These are phyloP conservation scores for Heteromeles arbutifolia DNA, from an alignment of 306 rosid species.

Conservation along the genomic window DNA sequence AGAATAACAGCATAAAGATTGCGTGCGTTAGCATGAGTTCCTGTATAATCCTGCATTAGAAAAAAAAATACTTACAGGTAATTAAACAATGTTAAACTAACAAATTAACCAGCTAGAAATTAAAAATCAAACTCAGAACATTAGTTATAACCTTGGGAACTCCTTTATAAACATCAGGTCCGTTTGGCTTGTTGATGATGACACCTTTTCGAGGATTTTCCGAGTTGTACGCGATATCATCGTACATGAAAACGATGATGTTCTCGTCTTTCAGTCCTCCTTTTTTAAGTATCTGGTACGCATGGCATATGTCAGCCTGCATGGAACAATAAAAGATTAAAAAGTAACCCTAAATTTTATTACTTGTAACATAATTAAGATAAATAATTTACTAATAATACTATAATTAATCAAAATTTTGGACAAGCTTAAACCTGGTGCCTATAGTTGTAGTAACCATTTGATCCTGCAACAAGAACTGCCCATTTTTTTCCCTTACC, in stretches of 20 bases:
- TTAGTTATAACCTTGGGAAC: slow-evolving; percentile 37
- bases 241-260: slow-evolving; percentile 53
- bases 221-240: slow-evolving; percentile 31
- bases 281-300: slow-evolving; percentile 42
- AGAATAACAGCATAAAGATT: slow-evolving; percentile 52
- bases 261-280: slow-evolving; percentile 47
- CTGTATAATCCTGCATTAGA: slow-evolving; percentile 40
- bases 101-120: neutral
- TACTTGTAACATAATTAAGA: neutral
- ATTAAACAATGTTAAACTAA: neutral
- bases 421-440: slow-evolving; percentile 29
- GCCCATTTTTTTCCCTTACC: slow-evolving; percentile 41
- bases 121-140: no score
- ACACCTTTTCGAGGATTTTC: slow-evolving; percentile 43
- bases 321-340: neutral
- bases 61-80: neutral
- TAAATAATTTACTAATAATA: no score
- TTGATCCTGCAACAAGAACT: slow-evolving; percentile 44
- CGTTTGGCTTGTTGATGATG: slow-evolving; percentile 41
- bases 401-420: no score
- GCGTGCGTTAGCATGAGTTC: neutral
- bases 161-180: slow-evolving; percentile 40
- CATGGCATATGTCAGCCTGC: slow-evolving; percentile 56
- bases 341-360: neutral
- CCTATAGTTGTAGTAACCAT: slow-evolving; percentile 28